A percentile compares a stretch with the other conserved stretches of the same genome.
phyloP scores from a whole-genome alignment of 2,329 filamentous ascomycete genomes.

The Penicillium sp. region DNA sequence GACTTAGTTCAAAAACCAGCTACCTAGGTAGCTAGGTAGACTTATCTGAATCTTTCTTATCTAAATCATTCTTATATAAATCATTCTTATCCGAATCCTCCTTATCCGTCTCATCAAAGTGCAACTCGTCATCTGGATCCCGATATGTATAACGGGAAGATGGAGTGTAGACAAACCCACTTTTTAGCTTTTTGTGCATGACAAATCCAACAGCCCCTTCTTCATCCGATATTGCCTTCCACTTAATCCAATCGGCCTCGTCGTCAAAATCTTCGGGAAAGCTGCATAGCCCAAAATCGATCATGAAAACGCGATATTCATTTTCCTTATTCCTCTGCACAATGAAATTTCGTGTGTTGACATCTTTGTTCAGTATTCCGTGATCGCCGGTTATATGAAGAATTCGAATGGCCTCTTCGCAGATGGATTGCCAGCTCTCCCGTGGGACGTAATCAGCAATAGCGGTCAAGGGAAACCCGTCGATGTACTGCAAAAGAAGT shows the following conservation, averaged over 20 bases:
- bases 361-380: slow-evolving; percentile 20
- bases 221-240: slow-evolving; percentile 18
- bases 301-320: slow-evolving; percentile 1
- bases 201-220: slow-evolving; percentile 18
- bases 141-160: slow-evolving; percentile 10
- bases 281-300: slow-evolving; percentile 8
- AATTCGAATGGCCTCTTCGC: slow-evolving; percentile 22
- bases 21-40: too few species aligned
- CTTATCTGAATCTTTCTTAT: too few species aligned
- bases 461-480: slow-evolving; percentile 12
- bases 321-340: slow-evolving; percentile 7
- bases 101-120: too few species aligned
- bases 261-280: slow-evolving; percentile 14
- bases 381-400: slow-evolving; percentile 12
- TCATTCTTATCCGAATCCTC: too few species aligned
- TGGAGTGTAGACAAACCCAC: slow-evolving; percentile 16
- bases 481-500: slow-evolving; percentile 18
- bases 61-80: too few species aligned
- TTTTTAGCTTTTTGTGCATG: slow-evolving; percentile 17
- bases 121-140: too few species aligned
- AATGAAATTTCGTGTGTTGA: slow-evolving; percentile 17
- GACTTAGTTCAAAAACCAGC: too few species aligned
- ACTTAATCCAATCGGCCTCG: slow-evolving; percentile 12
- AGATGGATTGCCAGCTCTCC: slow-evolving; percentile 16
- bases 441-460: slow-evolving; percentile 7